Evolutionary conservation across 2,329 filamentous ascomycete species (phyloP), one percentile per base, ranked within the genome.

Genomic region (Daldinia eschscholtzii): DNA sequence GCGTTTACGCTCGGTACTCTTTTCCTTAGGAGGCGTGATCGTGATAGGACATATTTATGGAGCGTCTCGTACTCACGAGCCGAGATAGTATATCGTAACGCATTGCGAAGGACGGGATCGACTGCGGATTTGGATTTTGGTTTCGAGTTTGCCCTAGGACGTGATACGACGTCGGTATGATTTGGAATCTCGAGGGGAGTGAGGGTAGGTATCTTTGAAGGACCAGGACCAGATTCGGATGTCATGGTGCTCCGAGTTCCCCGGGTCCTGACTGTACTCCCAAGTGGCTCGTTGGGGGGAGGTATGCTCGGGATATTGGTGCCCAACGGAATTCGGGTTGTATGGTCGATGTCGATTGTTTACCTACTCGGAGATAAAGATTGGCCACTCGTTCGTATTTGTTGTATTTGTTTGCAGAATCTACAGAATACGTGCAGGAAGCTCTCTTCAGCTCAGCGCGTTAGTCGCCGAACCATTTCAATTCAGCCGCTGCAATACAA

Each of bases 11-110:
- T 85, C 0, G 89, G 88, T 6, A 86, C 84, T 30, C 85, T 83
- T 70, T 84, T 83, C 60, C 84, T 85, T 39, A 91, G 80, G 6
- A 86, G 78, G 59, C 84, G 85, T 50, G 92, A 91, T 53, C 91
- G 89, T 68, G 92, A 93, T 57, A 96, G 86, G 60, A 97, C 87
- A 77, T 94, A 94, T 76, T 91, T 91, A 80, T 97, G 93, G 18
- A 98, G 87, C 0, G 91, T 83, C 73, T 93, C 91, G 80, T 98
- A 98, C 80, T 98, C 94, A 79, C 91, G 89, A 46, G 93, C 90
- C 6, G 89, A 91, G 77, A 94, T 93, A 65, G 92, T 96, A 81
- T 97, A 94, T 73, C 94, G 91, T 66, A 98, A 85, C 48, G 93
- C 91, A 80, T 96, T 97, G 80, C 93, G 92, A 64, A 97, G 86